Base-by-base conservation (phyloP, 257 asterid species). In the Petunia axillaris region DNA sequence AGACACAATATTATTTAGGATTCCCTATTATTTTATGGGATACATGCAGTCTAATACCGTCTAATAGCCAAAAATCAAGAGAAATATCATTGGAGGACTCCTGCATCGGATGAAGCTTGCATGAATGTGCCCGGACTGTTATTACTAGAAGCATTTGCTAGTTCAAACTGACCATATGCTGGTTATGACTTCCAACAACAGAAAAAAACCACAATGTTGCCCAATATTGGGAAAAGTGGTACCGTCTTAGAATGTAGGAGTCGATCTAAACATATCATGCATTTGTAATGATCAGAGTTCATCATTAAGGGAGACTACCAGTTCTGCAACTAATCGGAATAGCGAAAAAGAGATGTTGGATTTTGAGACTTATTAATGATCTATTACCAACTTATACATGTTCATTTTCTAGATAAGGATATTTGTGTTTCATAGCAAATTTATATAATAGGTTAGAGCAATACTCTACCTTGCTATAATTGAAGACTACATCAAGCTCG, bases 401-500 rank as follows among this genome's bases (percentile, higher is more conserved):
- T 71, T 46, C 43, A 38, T 25, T 16, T 55, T 44, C 60, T 5
- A 48, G 11, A 48, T 25, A 48, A 4, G 6, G 13, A 48, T 71
- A 71, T 48, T 48, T 5, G 5, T 58, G 67, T 58, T 16, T 58
- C 80, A 41, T 35, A 41, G 36, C 10, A 57, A 25, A 70, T 10
- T n/a, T 6, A n/a, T 15, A n/a, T 9, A 66, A 77, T 9, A 81
- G 39, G 68, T 16, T 38, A 43, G 6, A 67, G 53, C 41, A 83
- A 64, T 41, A 4, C 58, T 54, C 38, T 71, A 85, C 86, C 86
- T 85, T 83, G 81, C 67, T 74, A 75, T 81, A 81, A 53, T 83
- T 85, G 79, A 85, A 77, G 50, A 83, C 55, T 6, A 85, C 62
- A 62, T 83, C 86, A 66, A 83, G 84, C 83, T 85, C 86, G 76